Evolutionary conservation across 495 filamentous ascomycete genomes (phyloP).

Genomic region (Pseudoneurospora amorphoporcata): DNA sequence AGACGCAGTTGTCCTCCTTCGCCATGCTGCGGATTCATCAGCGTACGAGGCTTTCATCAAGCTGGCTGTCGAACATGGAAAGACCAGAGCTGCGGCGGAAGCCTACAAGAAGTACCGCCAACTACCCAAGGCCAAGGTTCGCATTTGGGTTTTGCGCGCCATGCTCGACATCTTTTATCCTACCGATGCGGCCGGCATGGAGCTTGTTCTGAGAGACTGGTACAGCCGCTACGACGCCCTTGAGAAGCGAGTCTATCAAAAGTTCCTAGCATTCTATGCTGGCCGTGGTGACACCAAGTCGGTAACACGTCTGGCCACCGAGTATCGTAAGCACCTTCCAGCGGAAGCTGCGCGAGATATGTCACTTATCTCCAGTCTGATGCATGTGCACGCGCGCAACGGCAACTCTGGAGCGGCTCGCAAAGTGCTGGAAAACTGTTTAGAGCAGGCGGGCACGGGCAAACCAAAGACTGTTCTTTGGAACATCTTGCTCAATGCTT

Average conservation of each 20-base stretch:
- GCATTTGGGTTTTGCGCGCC: slow-evolving; percentile 3
- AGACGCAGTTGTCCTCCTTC: slow-evolving; percentile 17
- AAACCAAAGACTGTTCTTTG: slow-evolving; percentile 45
- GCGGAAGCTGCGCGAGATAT: slow-evolving; percentile 27
- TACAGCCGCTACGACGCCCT: slow-evolving; percentile 27
- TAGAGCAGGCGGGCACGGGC: slow-evolving; percentile 39
- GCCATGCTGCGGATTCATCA: slow-evolving; percentile 12
- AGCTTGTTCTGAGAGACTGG: slow-evolving; percentile 47
- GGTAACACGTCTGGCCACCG: slow-evolving; percentile 46
- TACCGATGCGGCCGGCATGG: slow-evolving; percentile 32
- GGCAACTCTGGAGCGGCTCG: slow-evolving; percentile 49
- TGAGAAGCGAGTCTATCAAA: slow-evolving; percentile 33
- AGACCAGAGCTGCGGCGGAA: slow-evolving; percentile 14
- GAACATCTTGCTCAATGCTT: slow-evolving; percentile 71
- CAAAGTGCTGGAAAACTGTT: slow-evolving; percentile 49
- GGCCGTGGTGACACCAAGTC: slow-evolving; percentile 39
- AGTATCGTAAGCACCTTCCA: slow-evolving; percentile 28
- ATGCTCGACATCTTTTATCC: slow-evolving; percentile 27
- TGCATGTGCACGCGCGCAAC: slow-evolving; percentile 55
- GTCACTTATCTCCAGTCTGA: slow-evolving; percentile 32
- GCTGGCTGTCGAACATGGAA: slow-evolving; percentile 4
- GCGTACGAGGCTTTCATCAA: slow-evolving; percentile 23
- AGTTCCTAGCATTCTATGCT: slow-evolving; percentile 43
- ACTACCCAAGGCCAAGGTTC: slow-evolving; percentile 11
- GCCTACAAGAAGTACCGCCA: slow-evolving; percentile 28